Percentiles rank a stretch among this genome's conserved stretches.
Evolutionary conservation across 371 early-diverging fungal species (phyloP).

Genomic region (Syncephalis plumigaleata): DNA sequence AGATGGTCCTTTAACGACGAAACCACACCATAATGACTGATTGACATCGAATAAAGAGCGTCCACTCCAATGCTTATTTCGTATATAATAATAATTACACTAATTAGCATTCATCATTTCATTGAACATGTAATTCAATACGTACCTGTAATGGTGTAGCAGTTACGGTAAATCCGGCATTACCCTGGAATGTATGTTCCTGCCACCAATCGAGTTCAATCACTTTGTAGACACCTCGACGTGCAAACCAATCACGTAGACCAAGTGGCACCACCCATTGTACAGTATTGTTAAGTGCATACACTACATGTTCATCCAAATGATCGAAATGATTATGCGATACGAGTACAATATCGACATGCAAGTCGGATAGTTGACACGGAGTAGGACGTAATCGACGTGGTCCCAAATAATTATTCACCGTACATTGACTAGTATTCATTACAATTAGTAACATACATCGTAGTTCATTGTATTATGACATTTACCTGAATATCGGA

Average conservation of each 20-base stretch:
- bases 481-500: conserved; percentile 51
- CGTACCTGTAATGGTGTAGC: background rate
- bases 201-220: conserved; percentile 71
- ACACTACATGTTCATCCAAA: conserved; percentile 37
- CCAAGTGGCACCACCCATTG: conserved; percentile 56
- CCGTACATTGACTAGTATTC: conserved; percentile 16
- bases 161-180: conserved; percentile 2
- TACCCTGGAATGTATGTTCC: conserved; percentile 18
- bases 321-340: conserved; percentile 70
- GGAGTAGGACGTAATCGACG: conserved; percentile 47
- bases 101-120: too few relatives aligned
- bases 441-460: too few relatives aligned
- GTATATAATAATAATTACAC: conserved; percentile 47
- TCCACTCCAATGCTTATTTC: conserved; percentile 26
- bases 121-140: background rate
- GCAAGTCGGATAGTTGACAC: conserved; percentile 39
- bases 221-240: conserved; percentile 26
- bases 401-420: conserved; percentile 35
- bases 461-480: too few relatives aligned
- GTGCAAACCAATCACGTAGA: conserved; percentile 38
- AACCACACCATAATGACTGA: too few relatives aligned
- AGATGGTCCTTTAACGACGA: too few relatives aligned
- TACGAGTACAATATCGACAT: conserved; percentile 50
- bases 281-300: conserved; percentile 21
- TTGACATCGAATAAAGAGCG: conserved; percentile 23